Percentiles rank a stretch among this genome's conserved stretches.
phyloP scores from a whole-genome alignment of 148 eudicot genomes.

The Amaranthus palmeri region DNA sequence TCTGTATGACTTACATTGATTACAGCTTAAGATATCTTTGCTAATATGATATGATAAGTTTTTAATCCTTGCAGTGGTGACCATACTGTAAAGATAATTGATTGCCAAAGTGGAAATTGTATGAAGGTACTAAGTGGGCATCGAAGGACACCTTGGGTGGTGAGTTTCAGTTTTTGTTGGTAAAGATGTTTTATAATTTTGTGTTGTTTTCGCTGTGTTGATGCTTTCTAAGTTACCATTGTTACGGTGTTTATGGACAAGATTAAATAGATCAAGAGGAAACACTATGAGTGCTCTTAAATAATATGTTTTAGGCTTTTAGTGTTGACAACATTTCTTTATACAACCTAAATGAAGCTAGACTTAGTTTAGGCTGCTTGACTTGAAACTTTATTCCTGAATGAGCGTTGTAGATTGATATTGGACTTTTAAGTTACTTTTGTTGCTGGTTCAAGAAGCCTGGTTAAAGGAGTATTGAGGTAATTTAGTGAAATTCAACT shows the following conservation, averaged over 20 bases:
- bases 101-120: slow-evolving; percentile 77
- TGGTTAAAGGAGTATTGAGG: neutral
- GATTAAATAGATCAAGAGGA: neutral
- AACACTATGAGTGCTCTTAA: neutral
- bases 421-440: too few species aligned
- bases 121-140: slow-evolving; percentile 86
- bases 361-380: neutral
- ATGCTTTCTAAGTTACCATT: neutral
- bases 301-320: neutral
- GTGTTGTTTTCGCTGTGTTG: neutral
- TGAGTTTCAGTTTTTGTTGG: slow-evolving; percentile 28
- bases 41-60: neutral
- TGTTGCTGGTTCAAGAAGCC: neutral
- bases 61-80: slow-evolving; percentile 62
- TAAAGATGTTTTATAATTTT: neutral
- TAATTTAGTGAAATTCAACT: too few species aligned
- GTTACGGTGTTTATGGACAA: neutral
- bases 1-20: slow-evolving; percentile 1
- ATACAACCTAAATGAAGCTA: neutral
- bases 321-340: neutral
- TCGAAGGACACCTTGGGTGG: slow-evolving; percentile 99
- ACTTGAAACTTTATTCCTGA: neutral
- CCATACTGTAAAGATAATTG: slow-evolving; percentile 90
- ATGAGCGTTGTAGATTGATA: neutral
- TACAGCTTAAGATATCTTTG: neutral